Evolutionary conservation across 805 yeast species (phyloP).

Genomic region (Zygosaccharomyces bisporus): DNA sequence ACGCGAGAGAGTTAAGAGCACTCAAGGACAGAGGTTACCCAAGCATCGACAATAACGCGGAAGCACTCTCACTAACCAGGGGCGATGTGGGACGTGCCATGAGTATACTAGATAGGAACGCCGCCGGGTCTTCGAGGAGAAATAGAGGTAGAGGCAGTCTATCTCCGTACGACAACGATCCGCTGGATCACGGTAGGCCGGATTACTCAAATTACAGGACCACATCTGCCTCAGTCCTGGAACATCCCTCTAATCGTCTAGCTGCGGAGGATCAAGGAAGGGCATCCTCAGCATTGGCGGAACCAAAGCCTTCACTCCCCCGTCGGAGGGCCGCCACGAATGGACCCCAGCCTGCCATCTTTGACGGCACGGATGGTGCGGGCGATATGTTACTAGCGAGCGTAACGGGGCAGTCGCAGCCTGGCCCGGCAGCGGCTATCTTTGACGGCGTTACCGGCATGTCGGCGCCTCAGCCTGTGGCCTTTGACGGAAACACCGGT

Average conservation of each 20-base stretch:
- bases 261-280: not conserved
- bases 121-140: conserved; percentile 19
- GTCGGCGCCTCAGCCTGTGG: conserved; percentile 26
- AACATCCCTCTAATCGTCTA: not conserved
- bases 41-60: conserved; percentile 55
- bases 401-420: conserved; percentile 17
- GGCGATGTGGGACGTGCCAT: conserved; percentile 62
- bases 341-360: conserved; percentile 35
- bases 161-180: not conserved
- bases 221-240: conserved; percentile 8
- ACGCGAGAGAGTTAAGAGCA: conserved; percentile 45
- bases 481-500: conserved; percentile 25
- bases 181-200: conserved; percentile 24
- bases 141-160: conserved; percentile 29
- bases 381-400: conserved; percentile 13
- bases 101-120: conserved; percentile 48
- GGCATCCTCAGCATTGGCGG: conserved; percentile 9
- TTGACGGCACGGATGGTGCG: conserved; percentile 31
- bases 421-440: conserved; percentile 26
- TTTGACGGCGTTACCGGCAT: conserved; percentile 23
- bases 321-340: conserved; percentile 37
- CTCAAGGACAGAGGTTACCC: conserved; percentile 54
- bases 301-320: conserved; percentile 38
- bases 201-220: conserved; percentile 34
- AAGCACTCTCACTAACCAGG: conserved; percentile 54